Conservation (phyloP, 805 yeast genomes). For the Myxozyma geophila region DNA sequence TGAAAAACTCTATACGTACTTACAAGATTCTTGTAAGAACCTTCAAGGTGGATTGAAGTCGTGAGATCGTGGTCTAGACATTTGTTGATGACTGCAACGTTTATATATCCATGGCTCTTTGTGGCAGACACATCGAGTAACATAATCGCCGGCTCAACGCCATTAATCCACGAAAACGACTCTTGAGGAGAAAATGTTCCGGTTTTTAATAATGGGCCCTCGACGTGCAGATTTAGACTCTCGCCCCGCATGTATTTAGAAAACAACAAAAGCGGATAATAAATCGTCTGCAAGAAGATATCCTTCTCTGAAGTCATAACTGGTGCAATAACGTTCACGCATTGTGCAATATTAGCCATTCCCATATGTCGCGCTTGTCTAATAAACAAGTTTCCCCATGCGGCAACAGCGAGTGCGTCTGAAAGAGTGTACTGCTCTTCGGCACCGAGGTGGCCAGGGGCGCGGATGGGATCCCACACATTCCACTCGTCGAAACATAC, state of each 20-base stretch:
- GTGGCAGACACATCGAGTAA: constrained; percentile 20
- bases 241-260: constrained; percentile 46
- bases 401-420: constrained; percentile 47
- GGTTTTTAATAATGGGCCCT: constrained; percentile 41
- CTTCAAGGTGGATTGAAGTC: constrained; percentile 29
- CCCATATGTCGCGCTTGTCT: constrained; percentile 44
- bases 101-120: constrained; percentile 3
- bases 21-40: constrained; percentile 1
- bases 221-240: constrained; percentile 44
- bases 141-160: constrained; percentile 37
- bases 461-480: constrained; percentile 47
- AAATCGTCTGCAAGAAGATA: constrained; percentile 44
- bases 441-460: constrained; percentile 44
- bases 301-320: constrained; percentile 43
- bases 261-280: constrained; percentile 43
- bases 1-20: constrained; percentile 13
- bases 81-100: constrained; percentile 6
- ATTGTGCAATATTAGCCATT: constrained; percentile 47
- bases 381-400: constrained; percentile 47
- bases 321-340: constrained; percentile 48
- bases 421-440: constrained; percentile 46
- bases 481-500: constrained; percentile 49
- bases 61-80: constrained; percentile 39
- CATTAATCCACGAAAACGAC: constrained; percentile 40
- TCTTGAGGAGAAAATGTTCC: constrained; percentile 24